A percentile compares a stretch with the other conserved stretches of the same genome.
These are phyloP conservation scores for Vitis hybrid DNA, from an alignment of 177 flowering plant species.

Conservation along the genomic window DNA sequence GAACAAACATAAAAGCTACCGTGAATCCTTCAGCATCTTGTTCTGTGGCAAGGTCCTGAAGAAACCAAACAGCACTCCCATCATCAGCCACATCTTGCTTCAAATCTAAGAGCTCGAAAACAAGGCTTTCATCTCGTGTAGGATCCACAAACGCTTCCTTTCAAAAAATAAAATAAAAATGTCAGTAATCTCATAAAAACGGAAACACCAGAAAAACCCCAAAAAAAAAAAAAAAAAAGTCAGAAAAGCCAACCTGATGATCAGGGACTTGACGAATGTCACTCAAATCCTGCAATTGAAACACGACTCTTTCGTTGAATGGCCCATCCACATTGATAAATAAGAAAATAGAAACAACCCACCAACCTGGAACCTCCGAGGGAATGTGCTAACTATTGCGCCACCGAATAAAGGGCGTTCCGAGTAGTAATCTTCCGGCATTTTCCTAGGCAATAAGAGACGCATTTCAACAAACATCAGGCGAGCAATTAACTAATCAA, in stretches of 20 bases:
- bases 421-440: slow-evolving; percentile 36
- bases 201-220: too few species aligned
- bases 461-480: background rate
- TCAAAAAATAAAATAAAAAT: background rate
- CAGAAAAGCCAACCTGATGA: slow-evolving; percentile 65
- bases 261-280: slow-evolving; percentile 86
- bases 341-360: background rate
- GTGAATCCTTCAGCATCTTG: slow-evolving; percentile 73
- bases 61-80: slow-evolving; percentile 84
- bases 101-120: slow-evolving; percentile 75
- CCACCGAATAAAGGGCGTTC: slow-evolving; percentile 75
- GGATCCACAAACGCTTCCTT: slow-evolving; percentile 86
- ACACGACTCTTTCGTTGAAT: background rate
- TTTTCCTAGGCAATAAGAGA: background rate
- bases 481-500: background rate
- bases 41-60: slow-evolving; percentile 82
- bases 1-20: slow-evolving; percentile 28
- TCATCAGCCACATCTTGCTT: slow-evolving; percentile 72
- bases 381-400: slow-evolving; percentile 55
- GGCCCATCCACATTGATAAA: background rate
- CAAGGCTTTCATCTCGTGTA: slow-evolving; percentile 76
- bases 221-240: background rate
- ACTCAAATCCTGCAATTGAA: slow-evolving; percentile 73
- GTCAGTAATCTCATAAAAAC: background rate
- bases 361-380: slow-evolving; percentile 69